Evolutionary conservation across 1,284 basidiomycete species (phyloP), one percentile per base, ranked within the genome.

Genomic region (Tilletia setariae): DNA sequence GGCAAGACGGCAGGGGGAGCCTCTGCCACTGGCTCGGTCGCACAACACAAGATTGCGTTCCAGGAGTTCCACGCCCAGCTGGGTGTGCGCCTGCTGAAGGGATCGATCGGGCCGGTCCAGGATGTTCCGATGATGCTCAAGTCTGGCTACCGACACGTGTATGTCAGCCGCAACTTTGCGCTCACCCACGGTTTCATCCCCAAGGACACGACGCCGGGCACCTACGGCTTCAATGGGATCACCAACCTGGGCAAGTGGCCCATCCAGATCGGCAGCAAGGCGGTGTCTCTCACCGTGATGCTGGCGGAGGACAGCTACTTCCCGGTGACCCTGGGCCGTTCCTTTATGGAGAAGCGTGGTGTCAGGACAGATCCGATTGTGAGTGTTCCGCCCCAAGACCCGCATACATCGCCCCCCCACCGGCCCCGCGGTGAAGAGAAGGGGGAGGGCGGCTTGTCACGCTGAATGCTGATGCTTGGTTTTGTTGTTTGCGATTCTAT

Each of bases 291-390:
- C 75, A 83, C 84, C 4, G 86, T 86, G 49, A 85, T 86, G 83
- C 83, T 98, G 42, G 91, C 91, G 9, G 95, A 98, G 82, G 94
- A 97, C 83, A 90, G 90, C 25, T 94, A 97, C 83, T 98, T 98
- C 84, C 94, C 97, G 76, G 92, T 97, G 63, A 91, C 98, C 23
- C 87, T 98, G 1, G 95, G 95, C 2, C 87, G 95, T 51, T 90
- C 91, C 40, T 98, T 98, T 85, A 90, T 94, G 83, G 96, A 98
- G 84, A 89, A 89, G 79, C 87, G 95, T 76, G 90, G 90, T 75
- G 89, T 98, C 74, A 89, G 80, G 21, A 82, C 80, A 28, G 91
- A 91, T 78, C 85, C 89, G 0, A 85, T 90, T 46, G 56, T 61
- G 32, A 61, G 56, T 32, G n/a, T 19, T 2, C 30, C 11, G 35